Evolutionary conservation across 768 basidiomycete genomes (phyloP).

Genomic region (Coprinopsis strossmayeri): DNA sequence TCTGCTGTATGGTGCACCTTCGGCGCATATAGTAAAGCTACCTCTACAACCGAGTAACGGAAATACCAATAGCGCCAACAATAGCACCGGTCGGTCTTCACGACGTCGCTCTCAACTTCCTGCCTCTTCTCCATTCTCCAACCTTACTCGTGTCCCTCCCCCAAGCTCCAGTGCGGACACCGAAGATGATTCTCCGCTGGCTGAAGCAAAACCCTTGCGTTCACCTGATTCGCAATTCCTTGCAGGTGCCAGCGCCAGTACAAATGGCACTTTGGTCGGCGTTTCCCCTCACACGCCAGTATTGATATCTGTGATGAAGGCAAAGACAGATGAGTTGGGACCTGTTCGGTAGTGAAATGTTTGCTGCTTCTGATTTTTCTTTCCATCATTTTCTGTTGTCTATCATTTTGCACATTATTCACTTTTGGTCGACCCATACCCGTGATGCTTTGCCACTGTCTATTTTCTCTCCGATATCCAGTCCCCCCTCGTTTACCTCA

Average conservation of each 20-base stretch:
- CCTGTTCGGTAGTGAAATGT: too few relatives aligned
- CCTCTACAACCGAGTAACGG: constrained; percentile 5
- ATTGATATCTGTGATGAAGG: neutral
- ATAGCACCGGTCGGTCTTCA: neutral
- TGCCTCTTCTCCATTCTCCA: constrained; percentile 4
- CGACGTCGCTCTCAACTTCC: constrained; percentile 8
- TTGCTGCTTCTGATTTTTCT: too few relatives aligned
- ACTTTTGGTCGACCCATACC: too few relatives aligned
- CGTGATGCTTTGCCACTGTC: too few relatives aligned
- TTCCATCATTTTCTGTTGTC: too few relatives aligned
- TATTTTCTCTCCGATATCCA: too few relatives aligned
- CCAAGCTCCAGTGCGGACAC: neutral
- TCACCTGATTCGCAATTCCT: neutral
- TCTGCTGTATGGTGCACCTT: constrained; percentile 1
- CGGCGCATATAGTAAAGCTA: constrained; percentile 6
- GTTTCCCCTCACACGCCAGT: neutral
- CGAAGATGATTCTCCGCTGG: neutral
- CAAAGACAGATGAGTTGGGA: too few relatives aligned
- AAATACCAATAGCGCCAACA: neutral
- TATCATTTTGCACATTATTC: too few relatives aligned
- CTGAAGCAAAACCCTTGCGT: neutral
- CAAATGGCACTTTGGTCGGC: constrained; percentile 6
- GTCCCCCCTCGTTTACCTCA: too few relatives aligned
- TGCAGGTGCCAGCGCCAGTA: constrained; percentile 1
- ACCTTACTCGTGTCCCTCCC: constrained; percentile 5